phyloP scores from a whole-genome alignment of 495 filamentous ascomycete species.

The Haplographium delicatum region DNA sequence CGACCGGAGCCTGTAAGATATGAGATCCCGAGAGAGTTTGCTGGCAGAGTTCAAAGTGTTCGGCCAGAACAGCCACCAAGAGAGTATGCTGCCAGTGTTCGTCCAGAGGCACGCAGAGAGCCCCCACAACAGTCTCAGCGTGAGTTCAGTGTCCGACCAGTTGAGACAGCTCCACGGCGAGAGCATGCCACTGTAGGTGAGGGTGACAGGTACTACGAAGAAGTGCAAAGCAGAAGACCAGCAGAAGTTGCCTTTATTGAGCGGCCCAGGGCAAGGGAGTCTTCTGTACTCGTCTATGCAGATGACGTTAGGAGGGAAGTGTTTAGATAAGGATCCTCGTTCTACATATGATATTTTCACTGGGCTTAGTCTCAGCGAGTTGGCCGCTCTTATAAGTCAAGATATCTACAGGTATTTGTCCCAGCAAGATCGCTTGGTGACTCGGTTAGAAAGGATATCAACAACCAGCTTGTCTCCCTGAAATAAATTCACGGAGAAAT shows the following conservation, averaged over 20 bases:
- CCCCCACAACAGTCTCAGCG: slow-evolving; percentile 30
- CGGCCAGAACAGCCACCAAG: slow-evolving; percentile 36
- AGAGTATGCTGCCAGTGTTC: slow-evolving; percentile 37
- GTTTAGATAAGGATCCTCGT: slow-evolving; percentile 23
- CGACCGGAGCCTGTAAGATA: slow-evolving; percentile 51
- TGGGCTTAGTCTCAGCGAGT: no score
- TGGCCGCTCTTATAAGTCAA: no score
- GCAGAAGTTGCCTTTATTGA: slow-evolving; percentile 45
- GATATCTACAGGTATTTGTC: no score
- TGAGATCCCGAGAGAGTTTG: slow-evolving; percentile 42
- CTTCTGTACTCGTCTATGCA: slow-evolving; percentile 34
- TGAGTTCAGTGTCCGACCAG: slow-evolving; percentile 40
- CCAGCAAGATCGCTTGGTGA: no score
- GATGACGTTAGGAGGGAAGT: slow-evolving; percentile 31
- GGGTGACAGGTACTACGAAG: slow-evolving; percentile 36
- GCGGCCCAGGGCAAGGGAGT: slow-evolving; percentile 28
- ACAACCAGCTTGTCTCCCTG: no score
- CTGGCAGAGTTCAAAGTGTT: slow-evolving; percentile 29
- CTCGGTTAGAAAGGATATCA: no score
- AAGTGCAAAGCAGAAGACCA: slow-evolving; percentile 27
- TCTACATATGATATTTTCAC: no score
- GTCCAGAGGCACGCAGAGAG: slow-evolving; percentile 36
- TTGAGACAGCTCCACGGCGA: slow-evolving; percentile 10
- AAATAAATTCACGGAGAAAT: no score
- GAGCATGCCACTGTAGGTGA: slow-evolving; percentile 8